These are phyloP conservation scores for Nelumbo lutea DNA, from an alignment of 164 flowering plant species.

Conservation along the genomic window DNA sequence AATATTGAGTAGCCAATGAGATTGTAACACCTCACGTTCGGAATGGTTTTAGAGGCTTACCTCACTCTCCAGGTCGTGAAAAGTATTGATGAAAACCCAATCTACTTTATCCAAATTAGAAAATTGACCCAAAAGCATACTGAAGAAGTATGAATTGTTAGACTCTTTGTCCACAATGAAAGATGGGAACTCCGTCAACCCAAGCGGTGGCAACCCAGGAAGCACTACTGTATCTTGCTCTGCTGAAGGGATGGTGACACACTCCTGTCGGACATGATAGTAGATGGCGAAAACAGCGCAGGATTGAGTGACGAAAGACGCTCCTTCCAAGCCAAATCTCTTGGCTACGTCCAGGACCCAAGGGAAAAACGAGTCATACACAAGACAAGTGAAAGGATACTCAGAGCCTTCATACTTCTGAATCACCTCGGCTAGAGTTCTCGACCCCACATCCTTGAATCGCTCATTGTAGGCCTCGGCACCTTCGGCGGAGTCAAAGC, in stretches of 20 bases:
- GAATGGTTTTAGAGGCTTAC: not conserved
- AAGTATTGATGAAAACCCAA: constrained; percentile 1
- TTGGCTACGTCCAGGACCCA: constrained; percentile 21
- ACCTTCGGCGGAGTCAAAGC: not conserved
- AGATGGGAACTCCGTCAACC: constrained; percentile 11
- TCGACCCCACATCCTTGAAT: constrained; percentile 5
- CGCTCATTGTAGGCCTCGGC: not conserved
- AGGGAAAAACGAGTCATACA: constrained; percentile 10
- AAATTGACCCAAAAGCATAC: not conserved
- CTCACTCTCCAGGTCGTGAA: not conserved
- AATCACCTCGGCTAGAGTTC: constrained; percentile 10
- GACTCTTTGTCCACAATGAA: constrained; percentile 3
- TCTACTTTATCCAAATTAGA: constrained; percentile 2
- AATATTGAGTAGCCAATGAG: no score
- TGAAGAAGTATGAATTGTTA: not conserved
- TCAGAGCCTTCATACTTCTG: not conserved
- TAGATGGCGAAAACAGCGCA: constrained; percentile 10
- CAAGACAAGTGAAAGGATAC: constrained; percentile 3
- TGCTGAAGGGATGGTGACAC: constrained; percentile 3
- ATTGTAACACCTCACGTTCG: no score
- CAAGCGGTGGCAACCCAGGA: constrained; percentile 26
- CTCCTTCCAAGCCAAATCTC: constrained; percentile 4
- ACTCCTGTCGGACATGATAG: constrained; percentile 7
- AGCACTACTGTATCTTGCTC: not conserved
- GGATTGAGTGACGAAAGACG: constrained; percentile 18